Evolutionary conservation across 2,329 filamentous ascomycete genomes (phyloP), one percentile per base, ranked within the genome.

Genomic region (Rutstroemia sp.): DNA sequence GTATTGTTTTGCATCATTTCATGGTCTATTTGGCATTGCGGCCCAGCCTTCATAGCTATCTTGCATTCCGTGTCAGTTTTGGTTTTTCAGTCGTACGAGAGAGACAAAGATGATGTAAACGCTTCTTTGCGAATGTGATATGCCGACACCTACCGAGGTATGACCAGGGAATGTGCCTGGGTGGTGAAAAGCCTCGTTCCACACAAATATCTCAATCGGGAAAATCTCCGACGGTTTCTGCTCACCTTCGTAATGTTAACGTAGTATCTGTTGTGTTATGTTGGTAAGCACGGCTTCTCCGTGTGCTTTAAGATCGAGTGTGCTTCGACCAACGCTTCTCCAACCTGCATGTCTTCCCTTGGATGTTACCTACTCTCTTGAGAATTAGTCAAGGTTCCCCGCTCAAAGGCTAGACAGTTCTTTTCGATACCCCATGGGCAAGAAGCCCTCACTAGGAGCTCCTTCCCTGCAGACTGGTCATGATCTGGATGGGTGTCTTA

Each of bases 241-340:
- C 23, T 34, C 27, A 16, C 17, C 17, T 39, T 39, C 19, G 23
- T 25, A 19, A 30, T 21, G 17, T 54, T 14, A 34, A 48, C 44
- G 21, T 54, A 42, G 30, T 46, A 54, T 48, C 52, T 54, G 23
- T 36, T 49, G 52, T 49, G 34, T 42, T 17, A 42, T 40, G 36
- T 42, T 42, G 39, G 39, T 54, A 49, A 54, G 45, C 34, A 42
- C 27, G 5, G 16, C 23, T 48, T 27, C 30, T 16, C 52, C 27
- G 38, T 40, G 8, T 14, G 30, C 21, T 16, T 39, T 12, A 30
- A 42, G 5, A 19, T 48, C 17, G 30, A n/a, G 21, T 10, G 45
- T n/a, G 17, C 39, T 27, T 7, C 16, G 17, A 42, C 17, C 23
- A 49, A 21, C 21, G 4, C 16, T 34, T 7, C 16, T 21, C 3